Conservation (phyloP, 305 asterid species). For the Plantago lanceolata region DNA sequence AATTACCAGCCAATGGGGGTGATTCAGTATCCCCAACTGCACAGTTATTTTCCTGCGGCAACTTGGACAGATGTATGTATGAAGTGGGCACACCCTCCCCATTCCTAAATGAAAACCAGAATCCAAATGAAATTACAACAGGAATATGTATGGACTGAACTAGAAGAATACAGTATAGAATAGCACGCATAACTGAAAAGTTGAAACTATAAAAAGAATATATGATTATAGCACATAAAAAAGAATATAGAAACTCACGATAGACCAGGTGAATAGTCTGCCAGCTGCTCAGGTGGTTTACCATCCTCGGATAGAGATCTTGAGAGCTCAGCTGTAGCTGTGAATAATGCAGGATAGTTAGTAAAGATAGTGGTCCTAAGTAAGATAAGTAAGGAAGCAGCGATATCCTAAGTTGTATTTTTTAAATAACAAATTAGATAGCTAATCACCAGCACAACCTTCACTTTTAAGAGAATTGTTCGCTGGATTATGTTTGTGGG, state of each 20-base stretch:
- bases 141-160: background rate
- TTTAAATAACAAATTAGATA: constrained; percentile 1
- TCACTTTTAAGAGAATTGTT: constrained; percentile 36
- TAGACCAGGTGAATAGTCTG: constrained; percentile 29
- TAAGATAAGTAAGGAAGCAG: background rate
- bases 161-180: background rate
- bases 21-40: constrained; percentile 33
- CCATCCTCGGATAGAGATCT: constrained; percentile 37
- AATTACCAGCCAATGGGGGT: constrained; percentile 47
- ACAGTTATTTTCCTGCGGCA: constrained; percentile 44
- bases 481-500: constrained; percentile 32
- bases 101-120: constrained; percentile 49
- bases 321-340: constrained; percentile 37
- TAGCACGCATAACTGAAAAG: background rate
- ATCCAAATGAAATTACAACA: background rate
- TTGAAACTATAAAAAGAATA: background rate
- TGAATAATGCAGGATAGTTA: constrained; percentile 12
- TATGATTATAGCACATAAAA: constrained; percentile 6
- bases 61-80: constrained; percentile 57
- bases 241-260: constrained; percentile 43
- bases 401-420: background rate
- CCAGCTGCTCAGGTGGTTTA: constrained; percentile 35
- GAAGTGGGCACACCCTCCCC: constrained; percentile 40
- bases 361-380: constrained; percentile 9
- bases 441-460: constrained; percentile 48